Conservation (phyloP, 306 rosid genomes). For the Dryas drummondii region DNA sequence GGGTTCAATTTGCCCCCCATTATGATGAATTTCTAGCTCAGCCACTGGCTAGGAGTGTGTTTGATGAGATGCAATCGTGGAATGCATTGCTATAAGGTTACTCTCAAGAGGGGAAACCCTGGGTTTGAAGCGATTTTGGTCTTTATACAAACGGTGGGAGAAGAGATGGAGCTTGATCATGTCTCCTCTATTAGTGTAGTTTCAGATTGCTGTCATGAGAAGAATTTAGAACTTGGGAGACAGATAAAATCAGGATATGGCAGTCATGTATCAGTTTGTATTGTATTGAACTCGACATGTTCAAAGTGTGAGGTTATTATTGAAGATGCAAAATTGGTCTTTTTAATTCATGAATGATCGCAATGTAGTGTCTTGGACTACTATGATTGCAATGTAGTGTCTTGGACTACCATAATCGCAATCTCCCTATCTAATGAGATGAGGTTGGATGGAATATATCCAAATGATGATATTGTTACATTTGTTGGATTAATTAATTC, state of each 20-base stretch:
- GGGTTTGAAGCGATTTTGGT: conserved; percentile 54
- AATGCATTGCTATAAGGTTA: conserved; percentile 74
- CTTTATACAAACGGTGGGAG: conserved; percentile 62
- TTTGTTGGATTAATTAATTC: conserved; percentile 59
- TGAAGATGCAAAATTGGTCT: conserved; percentile 60
- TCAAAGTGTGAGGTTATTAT: conserved; percentile 49
- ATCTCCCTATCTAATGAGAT: conserved; percentile 54
- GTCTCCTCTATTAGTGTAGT: conserved; percentile 67
- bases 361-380: conserved; percentile 89
- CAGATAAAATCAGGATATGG: conserved; percentile 69
- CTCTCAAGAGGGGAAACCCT: conserved; percentile 62
- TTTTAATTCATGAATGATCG: conserved; percentile 43
- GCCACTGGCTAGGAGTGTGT: conserved; percentile 47
- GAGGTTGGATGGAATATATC: conserved; percentile 66
- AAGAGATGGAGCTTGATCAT: conserved; percentile 62
- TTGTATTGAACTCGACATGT: conserved; percentile 77
- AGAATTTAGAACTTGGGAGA: conserved; percentile 56
- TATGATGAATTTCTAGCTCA: too few species aligned
- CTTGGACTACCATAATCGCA: conserved; percentile 51
- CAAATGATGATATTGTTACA: conserved; percentile 61
- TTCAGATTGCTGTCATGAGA: conserved; percentile 76
- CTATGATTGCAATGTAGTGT: conserved; percentile 48
- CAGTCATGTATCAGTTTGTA: conserved; percentile 57
- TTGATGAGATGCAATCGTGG: conserved; percentile 78
- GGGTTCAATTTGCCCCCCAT: too few species aligned